Evolutionary conservation across 257 asterid species (phyloP), one percentile per base, ranked within the genome.

Genomic region (Nicotiana obtusifolia): DNA sequence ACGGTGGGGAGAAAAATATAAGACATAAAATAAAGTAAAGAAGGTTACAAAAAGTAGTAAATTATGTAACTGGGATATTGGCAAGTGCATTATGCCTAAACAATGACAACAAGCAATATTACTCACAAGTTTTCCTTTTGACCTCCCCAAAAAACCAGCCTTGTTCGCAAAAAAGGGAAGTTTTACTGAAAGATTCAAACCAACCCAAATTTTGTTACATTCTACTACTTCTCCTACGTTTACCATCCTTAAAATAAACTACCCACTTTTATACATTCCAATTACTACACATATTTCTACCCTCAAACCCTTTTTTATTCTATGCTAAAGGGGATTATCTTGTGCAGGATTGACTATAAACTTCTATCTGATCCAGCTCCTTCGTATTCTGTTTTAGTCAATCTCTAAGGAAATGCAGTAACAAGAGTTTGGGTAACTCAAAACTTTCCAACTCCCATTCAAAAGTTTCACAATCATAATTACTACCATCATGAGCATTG

Each of bases 291-390:
- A 47, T 47, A 47, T 24, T 24, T 33, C 3, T 26, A 49, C 60
- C 33, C 44, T 73, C 47, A 75, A 75, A 15, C 14, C 44, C 44
- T 33, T 15, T 16, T 52, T 71, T 28, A 49, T 26, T 49, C 60
- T 37, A 75, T 52, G 35, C 61, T 24, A 14, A 26, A 47, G 64
- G 62, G 64, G 41, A 11, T 14, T 49, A 49, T 75, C 80, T 26
- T 26, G 37, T 49, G 26, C 28, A 49, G 62, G 41, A 75, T 75
- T 61, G 26, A 75, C 26, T 49, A 75, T 75, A 11, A 75, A 26
- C 47, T 15, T 75, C 62, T 75, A 60, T 73, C 62, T 49, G 53
- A 75, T 75, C 64, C 62, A 49, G 62, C 41, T 75, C 80, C 80
- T 49, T 49, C 0, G 16, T 75, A 52, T 26, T 49, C 80, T 26